phyloP scores from a whole-genome alignment of 2,329 filamentous ascomycete genomes.

The Fusarium sp. region DNA sequence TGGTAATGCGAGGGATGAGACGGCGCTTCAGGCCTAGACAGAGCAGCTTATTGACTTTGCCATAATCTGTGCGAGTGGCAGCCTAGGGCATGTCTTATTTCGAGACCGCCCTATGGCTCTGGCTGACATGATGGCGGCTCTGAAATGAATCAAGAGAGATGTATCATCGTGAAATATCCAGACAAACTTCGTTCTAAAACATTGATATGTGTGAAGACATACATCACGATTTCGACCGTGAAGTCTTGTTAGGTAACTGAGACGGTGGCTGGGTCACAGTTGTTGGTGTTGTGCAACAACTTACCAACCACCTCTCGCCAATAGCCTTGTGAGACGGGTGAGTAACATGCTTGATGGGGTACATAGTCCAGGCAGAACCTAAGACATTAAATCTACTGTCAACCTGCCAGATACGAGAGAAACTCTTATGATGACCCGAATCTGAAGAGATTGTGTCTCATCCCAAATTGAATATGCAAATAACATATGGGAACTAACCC shows the following conservation, averaged over 20 bases:
- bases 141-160: neutral
- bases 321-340: too few relatives aligned
- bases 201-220: slow-evolving; percentile 7
- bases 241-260: neutral
- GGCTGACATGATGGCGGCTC: neutral
- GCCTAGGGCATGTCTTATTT: slow-evolving; percentile 6
- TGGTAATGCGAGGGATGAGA: slow-evolving; percentile 68
- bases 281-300: neutral
- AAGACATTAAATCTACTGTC: too few relatives aligned
- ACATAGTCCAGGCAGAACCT: too few relatives aligned
- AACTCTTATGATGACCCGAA: too few relatives aligned
- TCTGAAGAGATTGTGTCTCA: neutral
- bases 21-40: slow-evolving; percentile 67
- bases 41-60: neutral
- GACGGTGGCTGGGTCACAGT: neutral
- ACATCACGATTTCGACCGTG: neutral
- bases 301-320: neutral
- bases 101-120: neutral
- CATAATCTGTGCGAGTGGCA: neutral
- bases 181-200: neutral
- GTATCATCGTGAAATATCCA: slow-evolving; percentile 9
- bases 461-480: neutral
- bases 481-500: neutral
- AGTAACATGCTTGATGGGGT: too few relatives aligned
- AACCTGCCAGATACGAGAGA: too few relatives aligned